Conservation (phyloP, 2,329 filamentous ascomycete genomes). For the Didymella glomerata region DNA sequence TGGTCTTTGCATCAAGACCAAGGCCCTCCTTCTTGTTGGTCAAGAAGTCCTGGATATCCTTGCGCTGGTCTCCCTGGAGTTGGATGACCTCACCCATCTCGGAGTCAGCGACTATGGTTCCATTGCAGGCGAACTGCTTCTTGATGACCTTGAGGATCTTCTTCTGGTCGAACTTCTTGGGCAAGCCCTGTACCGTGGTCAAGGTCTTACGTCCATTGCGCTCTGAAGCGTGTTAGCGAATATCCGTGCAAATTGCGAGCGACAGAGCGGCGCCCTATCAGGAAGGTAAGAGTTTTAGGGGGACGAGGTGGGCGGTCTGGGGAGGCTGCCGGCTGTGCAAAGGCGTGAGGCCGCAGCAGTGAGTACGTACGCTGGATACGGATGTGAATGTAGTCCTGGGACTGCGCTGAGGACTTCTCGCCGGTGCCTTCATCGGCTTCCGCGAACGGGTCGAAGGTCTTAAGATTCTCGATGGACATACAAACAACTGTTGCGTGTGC, state of each 20-base stretch:
- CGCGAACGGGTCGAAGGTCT: conserved; percentile 89
- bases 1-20: conserved; percentile 93
- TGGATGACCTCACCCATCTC: conserved; percentile 99
- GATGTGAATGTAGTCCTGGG: conserved; percentile 98
- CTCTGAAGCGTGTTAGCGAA: conserved; percentile 69
- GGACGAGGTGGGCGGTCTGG: conserved; percentile 1
- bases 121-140: conserved; percentile 99
- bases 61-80: conserved; percentile 98
- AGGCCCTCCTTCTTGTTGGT: conserved; percentile 94
- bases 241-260: background rate
- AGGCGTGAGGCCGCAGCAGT: background rate
- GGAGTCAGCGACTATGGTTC: conserved; percentile 94
- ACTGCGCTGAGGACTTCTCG: conserved; percentile 85
- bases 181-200: conserved; percentile 98
- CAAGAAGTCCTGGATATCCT: conserved; percentile 98
- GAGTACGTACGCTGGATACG: conserved; percentile 87
- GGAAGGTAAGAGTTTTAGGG: conserved; percentile 20
- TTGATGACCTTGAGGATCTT: conserved; percentile 99
- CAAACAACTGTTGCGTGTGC: conserved; percentile 39
- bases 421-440: conserved; percentile 99
- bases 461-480: conserved; percentile 57
- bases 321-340: background rate
- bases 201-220: conserved; percentile 99
- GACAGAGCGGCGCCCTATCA: conserved; percentile 3
- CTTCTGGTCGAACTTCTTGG: conserved; percentile 99